A percentile compares a stretch with the other conserved stretches of the same genome.
These are phyloP conservation scores for Flaveria ramosissima DNA, from an alignment of 129 eudicot species.

Conservation along the genomic window DNA sequence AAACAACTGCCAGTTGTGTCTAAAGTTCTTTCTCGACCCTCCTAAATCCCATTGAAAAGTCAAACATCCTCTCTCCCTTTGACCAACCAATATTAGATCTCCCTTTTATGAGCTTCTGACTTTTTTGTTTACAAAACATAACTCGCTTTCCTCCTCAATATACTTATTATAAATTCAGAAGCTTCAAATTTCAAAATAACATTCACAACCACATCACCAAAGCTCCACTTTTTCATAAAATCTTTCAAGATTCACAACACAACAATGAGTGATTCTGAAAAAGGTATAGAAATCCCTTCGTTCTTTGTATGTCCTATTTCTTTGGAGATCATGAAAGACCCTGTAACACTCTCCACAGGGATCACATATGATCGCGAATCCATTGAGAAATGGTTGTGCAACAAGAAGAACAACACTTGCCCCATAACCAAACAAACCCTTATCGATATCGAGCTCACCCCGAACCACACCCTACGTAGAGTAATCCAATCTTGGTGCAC, in stretches of 20 bases:
- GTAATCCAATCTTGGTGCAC: slow-evolving; percentile 76
- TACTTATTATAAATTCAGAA: slow-evolving; percentile 14
- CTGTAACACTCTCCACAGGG: slow-evolving; percentile 60
- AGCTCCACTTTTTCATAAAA: slow-evolving; percentile 6
- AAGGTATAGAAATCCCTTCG: slow-evolving; percentile 54
- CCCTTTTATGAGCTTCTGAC: neutral
- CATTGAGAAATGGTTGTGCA: slow-evolving; percentile 62
- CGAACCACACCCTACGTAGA: slow-evolving; percentile 62
- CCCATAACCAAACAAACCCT: slow-evolving; percentile 64
- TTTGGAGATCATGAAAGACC: slow-evolving; percentile 73
- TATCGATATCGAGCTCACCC: slow-evolving; percentile 48
- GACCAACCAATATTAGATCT: slow-evolving; percentile 2
- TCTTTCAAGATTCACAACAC: slow-evolving; percentile 6
- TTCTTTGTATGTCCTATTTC: slow-evolving; percentile 65
- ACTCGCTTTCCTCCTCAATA: too few relatives aligned
- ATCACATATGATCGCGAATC: slow-evolving; percentile 70
- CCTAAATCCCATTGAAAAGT: neutral
- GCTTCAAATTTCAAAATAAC: neutral
- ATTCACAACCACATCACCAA: slow-evolving; percentile 14
- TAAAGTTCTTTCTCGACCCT: slow-evolving; percentile 8
- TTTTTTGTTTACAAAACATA: slow-evolving; percentile 9
- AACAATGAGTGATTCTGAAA: slow-evolving; percentile 28
- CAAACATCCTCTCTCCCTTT: slow-evolving; percentile 14
- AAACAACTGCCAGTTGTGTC: neutral
- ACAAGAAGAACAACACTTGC: slow-evolving; percentile 44